Evolutionary conservation across 2,329 filamentous ascomycete genomes (phyloP), one percentile per base, ranked within the genome.

Genomic region (Penicillium sp.): DNA sequence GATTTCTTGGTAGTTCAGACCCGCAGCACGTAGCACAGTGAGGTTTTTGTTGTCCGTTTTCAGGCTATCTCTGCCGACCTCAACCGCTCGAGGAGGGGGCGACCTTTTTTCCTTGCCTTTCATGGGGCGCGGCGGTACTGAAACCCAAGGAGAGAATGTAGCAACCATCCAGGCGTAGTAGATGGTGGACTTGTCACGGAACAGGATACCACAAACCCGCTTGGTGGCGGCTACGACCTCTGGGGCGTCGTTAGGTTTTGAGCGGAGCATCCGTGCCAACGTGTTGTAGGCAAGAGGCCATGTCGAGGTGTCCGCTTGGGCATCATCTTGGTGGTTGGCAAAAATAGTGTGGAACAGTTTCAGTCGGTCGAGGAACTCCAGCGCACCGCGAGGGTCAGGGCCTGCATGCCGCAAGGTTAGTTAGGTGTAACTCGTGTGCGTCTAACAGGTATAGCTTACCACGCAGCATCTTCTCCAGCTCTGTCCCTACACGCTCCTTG

Each of bases 401-500:
- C 73, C 72, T 75, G 24, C 6, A 42, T 22, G 3, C 6, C 18
- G 40, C 32, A 56, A 8, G 50, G 42, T 56, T 9, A 54, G 49
- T 42, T 40, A 45, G 16, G 14, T 34, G 49, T 13, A 31, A 29
- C 3, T 13, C n/a, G 6, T 4, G 11, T 10, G 24, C 1, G 29
- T 13, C 7, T 14, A 34, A 21, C 7, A 22, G 24, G 49, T 16
- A 21, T 43, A 21, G 58, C 66, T 54, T 69, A 83, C 90, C 89
- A 73, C 85, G 88, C 16, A 97, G 78, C 86, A 96, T 96, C 79
- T 97, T 97, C 68, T 93, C 90, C 3, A 97, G 67, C 70, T 99
- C 94, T 4, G 88, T 83, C 0, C 91, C 91, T 1, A 99, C 87
- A 54, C 94, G 83, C 73, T 99, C 94, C 51, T 92, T 86, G 67